phyloP scores from a whole-genome alignment of 2,329 filamentous ascomycete genomes.

The Lachnellula arida region DNA sequence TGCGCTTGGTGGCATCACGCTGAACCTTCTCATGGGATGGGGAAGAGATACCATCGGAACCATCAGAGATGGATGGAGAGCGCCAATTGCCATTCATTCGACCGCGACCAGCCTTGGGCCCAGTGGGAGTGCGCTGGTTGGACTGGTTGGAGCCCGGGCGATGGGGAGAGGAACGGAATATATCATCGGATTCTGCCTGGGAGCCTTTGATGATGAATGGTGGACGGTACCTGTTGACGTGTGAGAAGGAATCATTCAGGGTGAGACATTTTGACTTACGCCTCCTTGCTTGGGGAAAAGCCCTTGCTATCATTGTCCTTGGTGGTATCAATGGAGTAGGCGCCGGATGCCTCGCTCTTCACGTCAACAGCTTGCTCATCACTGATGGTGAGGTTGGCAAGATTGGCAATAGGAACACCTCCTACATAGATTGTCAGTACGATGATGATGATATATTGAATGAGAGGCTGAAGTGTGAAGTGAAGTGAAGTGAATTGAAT shows the following conservation, averaged over 20 bases:
- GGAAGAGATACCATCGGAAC: conserved; percentile 14
- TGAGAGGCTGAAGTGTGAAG: background rate
- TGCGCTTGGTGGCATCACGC: conserved; percentile 10
- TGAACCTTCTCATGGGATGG: conserved; percentile 10
- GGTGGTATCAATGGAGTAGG: conserved; percentile 12
- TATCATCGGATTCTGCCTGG: conserved; percentile 21
- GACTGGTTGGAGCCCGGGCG: conserved; percentile 2
- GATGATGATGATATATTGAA: background rate
- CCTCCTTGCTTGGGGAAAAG: conserved; percentile 12
- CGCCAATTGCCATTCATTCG: conserved; percentile 27
- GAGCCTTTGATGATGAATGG: conserved; percentile 27
- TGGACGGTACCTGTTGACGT: conserved; percentile 22
- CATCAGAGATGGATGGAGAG: conserved; percentile 20
- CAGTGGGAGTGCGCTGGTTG: conserved; percentile 22
- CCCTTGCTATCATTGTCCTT: conserved; percentile 6
- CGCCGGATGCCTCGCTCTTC: conserved; percentile 10
- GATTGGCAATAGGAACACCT: conserved; percentile 7
- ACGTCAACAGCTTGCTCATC: conserved; percentile 16
- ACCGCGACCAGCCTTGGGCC: conserved; percentile 15
- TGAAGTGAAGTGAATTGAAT: background rate
- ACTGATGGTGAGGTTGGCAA: conserved; percentile 10
- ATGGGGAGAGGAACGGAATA: conserved; percentile 19
- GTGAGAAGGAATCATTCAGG: background rate
- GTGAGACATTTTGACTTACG: conserved; percentile 14
- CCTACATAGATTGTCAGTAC: conserved; percentile 3